Base-by-base conservation (phyloP, 805 yeast genomes). In the Saccharomycopsis oosterbeekiorum region DNA sequence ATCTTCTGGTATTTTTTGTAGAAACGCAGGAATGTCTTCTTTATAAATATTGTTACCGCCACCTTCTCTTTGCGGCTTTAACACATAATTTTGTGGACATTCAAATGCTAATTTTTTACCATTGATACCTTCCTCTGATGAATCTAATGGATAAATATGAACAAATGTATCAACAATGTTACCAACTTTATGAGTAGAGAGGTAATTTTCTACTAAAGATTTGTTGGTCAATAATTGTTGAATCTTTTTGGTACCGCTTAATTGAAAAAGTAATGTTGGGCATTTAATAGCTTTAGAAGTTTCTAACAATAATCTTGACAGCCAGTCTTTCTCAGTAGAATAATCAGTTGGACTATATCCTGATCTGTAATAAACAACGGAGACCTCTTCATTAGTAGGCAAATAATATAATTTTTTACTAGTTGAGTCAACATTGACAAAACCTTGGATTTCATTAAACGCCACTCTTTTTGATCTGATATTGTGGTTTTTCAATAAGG, bases 31-130 rank as follows among this genome's bases (percentile, higher is more conserved):
- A 62, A 94, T 94, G 67, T 89, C 88, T 42, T 84, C 83, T 68
- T 89, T 88, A 74, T 94, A 94, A 60, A 94, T 82, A 71, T 94
- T 94, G 72, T 94, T 91, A 19, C 99, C 99, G 55, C 99, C 99
- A 47, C 99, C 99, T 76, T 94, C 99, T 76, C 99, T 82, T 74
- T 94, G 99, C 3, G 99, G 99, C 70, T 94, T 94, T 67, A 94
- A 78, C 0, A 94, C 99, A 70, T 77, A 94, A 26, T 80, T 78
- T 59, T 82, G 83, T 0, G 97, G 93, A 1, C 72, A 63, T 64
- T 82, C 84, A 56, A 86, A 75, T 1, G 96, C 96, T 55, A 89
- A 72, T 63, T 79, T 74, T 62, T 81, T 83, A 4, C 94, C 97
- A 42, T 68, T 61, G 53, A 68, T 66, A 2, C 97, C 97, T 40